Evolutionary conservation across 176 grass and related monocot species (phyloP).

Genomic region (Eleusine coracana): DNA sequence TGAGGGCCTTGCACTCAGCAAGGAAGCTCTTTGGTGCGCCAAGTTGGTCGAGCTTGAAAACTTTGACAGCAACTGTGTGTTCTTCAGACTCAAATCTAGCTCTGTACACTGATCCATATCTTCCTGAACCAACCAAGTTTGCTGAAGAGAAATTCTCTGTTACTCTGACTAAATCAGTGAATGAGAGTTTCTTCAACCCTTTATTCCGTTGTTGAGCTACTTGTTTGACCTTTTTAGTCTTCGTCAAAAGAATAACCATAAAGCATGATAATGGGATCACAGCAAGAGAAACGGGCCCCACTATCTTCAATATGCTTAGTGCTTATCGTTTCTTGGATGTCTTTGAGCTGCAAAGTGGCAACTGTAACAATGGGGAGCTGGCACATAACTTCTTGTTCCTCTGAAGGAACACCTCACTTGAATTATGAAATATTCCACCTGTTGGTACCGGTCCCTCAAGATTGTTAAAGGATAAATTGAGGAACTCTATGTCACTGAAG

Average conservation of each 20-base stretch:
- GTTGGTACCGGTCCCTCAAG: conserved; percentile 39
- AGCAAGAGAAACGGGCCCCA: not conserved
- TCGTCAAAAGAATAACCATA: not conserved
- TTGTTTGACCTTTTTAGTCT: not conserved
- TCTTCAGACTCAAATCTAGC: not conserved
- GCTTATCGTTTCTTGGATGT: not conserved
- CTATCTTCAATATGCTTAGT: not conserved
- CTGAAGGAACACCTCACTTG: not conserved
- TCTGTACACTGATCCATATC: conserved; percentile 48
- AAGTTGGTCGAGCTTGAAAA: conserved; percentile 31
- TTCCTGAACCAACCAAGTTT: conserved; percentile 37
- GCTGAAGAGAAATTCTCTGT: conserved; percentile 31
- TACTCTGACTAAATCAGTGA: conserved; percentile 23
- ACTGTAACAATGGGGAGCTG: not conserved
- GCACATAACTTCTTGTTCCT: conserved; percentile 40
- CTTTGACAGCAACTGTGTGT: conserved; percentile 31
- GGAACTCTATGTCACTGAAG: not conserved
- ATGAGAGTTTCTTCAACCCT: conserved; percentile 27
- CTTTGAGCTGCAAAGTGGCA: conserved; percentile 6
- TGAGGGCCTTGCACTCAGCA: conserved; percentile 44
- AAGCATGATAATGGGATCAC: not conserved
- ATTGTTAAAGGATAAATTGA: conserved; percentile 48
- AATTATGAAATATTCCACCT: conserved; percentile 35
- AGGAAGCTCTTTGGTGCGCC: conserved; percentile 26
- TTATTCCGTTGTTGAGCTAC: not conserved